Percentiles rank a stretch among this genome's conserved stretches.
Conservation (phyloP, 176 grass and related monocot species). For the Phoenix roebelenii region DNA sequence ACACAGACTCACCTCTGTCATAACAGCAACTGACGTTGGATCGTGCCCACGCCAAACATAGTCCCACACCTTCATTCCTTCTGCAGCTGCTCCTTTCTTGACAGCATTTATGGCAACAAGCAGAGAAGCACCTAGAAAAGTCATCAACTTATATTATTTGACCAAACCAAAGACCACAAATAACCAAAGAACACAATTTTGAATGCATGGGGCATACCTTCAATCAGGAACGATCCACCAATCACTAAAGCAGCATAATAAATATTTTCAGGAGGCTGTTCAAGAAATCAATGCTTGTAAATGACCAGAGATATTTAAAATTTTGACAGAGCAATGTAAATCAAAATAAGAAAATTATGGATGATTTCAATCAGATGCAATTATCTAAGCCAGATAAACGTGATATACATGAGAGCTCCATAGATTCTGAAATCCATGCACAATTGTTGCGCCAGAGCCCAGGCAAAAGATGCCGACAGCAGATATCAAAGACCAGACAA, state of each 20-base stretch:
- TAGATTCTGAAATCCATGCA: conserved; percentile 92
- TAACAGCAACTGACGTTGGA: conserved; percentile 98
- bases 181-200: neutral
- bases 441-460: conserved; percentile 90
- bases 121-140: conserved; percentile 70
- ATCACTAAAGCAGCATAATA: conserved; percentile 92
- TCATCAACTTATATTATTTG: conserved; percentile 6
- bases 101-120: conserved; percentile 95
- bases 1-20: conserved; percentile 69
- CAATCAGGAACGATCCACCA: conserved; percentile 86
- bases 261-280: conserved; percentile 84
- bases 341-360: too few relatives aligned
- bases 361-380: too few relatives aligned
- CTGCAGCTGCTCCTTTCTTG: conserved; percentile 81
- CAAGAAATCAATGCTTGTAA: conserved; percentile 7
- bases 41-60: conserved; percentile 98
- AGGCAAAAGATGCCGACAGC: conserved; percentile 98
- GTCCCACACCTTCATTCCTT: conserved; percentile 81
- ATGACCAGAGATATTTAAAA: conserved; percentile 1
- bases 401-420: conserved; percentile 73
- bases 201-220: conserved; percentile 45
- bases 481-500: conserved; percentile 99
- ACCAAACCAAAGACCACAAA: too few relatives aligned
- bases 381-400: too few relatives aligned
- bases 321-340: conserved; percentile 16